These are phyloP conservation scores for Serpula lacrymans DNA, from an alignment of 768 basidiomycete species.

Conservation along the genomic window DNA sequence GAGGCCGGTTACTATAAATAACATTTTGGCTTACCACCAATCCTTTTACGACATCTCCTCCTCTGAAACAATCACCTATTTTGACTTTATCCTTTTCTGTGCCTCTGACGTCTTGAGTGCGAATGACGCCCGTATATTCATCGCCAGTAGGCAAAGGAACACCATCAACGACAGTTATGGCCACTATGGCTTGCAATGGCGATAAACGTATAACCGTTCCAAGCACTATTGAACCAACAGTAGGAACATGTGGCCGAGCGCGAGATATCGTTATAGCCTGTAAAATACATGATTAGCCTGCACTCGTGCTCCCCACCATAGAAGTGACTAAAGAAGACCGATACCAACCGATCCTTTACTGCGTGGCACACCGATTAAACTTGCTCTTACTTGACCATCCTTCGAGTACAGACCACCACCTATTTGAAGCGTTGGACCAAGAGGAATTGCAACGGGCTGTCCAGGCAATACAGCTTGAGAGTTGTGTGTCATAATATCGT, in stretches of 20 bases:
- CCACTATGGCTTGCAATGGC: constrained; percentile 76
- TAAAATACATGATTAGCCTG: constrained; percentile 6
- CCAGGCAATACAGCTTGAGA: constrained; percentile 86
- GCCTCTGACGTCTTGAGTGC: constrained; percentile 82
- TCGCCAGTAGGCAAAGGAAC: constrained; percentile 78
- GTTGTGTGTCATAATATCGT: too few species aligned
- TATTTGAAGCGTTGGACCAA: constrained; percentile 51
- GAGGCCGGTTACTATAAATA: not conserved
- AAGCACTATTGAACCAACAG: constrained; percentile 71
- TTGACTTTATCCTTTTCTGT: constrained; percentile 90
- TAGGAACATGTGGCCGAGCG: constrained; percentile 69
- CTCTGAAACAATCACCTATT: constrained; percentile 87
- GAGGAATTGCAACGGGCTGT: constrained; percentile 63
- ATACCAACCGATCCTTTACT: constrained; percentile 66
- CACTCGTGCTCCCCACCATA: constrained; percentile 15
- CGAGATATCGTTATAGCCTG: constrained; percentile 65
- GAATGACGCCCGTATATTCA: constrained; percentile 87
- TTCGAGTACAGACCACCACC: constrained; percentile 66
- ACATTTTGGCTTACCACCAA: constrained; percentile 59
- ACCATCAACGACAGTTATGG: constrained; percentile 86
- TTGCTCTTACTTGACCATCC: constrained; percentile 64
- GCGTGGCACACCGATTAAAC: constrained; percentile 61
- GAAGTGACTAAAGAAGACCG: constrained; percentile 19
- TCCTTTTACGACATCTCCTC: constrained; percentile 87
- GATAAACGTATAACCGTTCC: constrained; percentile 82